Evolutionary conservation across 2,329 filamentous ascomycete genomes (phyloP), one percentile per base, ranked within the genome.

Genomic region (Aspergillus fumigatus): DNA sequence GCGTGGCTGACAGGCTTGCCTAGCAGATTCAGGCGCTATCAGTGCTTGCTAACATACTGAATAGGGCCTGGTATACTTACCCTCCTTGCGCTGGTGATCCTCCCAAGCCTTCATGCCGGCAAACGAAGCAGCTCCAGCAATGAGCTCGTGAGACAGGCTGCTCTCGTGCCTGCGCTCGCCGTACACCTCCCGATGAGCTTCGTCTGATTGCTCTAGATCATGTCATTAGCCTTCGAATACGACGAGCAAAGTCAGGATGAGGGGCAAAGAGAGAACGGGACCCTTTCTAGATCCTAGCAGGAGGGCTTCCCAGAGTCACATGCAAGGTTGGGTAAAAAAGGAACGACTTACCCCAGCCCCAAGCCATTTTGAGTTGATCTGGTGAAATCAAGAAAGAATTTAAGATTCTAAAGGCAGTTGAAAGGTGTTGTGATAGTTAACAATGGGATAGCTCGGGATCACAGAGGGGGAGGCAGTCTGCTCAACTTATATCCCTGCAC

Each of bases 91-190:
- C 78, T 92, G 88, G 66, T 83, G 80, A 73, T 92, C 86, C 76
- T 92, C 89, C 67, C 86, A 92, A 23, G 86, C 79, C 80, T 91
- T 91, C 83, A 93, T 88, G 66, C 86, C 90, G 62, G 84, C 87
- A 70, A 93, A 93, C 60, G 87, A 85, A 56, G 89, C 89, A 56
- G 85, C 90, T 60, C 88, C 88, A 62, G 86, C 89, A 55, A 92
- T 71, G 50, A 90, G 70, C 78, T 94, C 89, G 76, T 93, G 89
- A 64, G 83, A 82, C 68, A 89, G 77, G 69, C 82, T 82, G 65
- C 82, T 79, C 75, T 89, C 76, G 76, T 89, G 80, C 57, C 80
- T 57, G 50, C 69, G 52, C 49, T 76, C 71, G 58, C 78, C 73
- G 72, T 84, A 83, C 63, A 84, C 80, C 71, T 82, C 72, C 59